Percentiles rank a stretch among this genome's conserved stretches.
phyloP scores from a whole-genome alignment of 2,329 filamentous ascomycete genomes.

The Trichoderma gracile region DNA sequence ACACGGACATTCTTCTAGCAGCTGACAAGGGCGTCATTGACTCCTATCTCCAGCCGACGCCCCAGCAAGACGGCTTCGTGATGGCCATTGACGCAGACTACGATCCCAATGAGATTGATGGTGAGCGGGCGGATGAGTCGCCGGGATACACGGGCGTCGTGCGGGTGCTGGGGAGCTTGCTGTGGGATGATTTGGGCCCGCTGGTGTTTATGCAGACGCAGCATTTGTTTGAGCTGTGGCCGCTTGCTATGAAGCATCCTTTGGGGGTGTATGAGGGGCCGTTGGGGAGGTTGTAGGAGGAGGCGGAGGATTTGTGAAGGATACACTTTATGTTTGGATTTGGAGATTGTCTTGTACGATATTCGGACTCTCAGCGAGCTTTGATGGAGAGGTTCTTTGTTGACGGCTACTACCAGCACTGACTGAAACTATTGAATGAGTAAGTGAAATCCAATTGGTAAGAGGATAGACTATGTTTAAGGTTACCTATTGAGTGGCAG shows the following conservation, averaged over 20 bases:
- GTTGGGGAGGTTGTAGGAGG: not conserved
- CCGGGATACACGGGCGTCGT: slow-evolving; percentile 31
- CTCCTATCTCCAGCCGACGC: slow-evolving; percentile 31
- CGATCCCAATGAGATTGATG: not conserved
- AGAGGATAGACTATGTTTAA: not conserved
- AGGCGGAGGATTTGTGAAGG: not conserved
- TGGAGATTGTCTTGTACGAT: too few species aligned
- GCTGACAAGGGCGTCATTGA: slow-evolving; percentile 33
- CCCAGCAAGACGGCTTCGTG: slow-evolving; percentile 28
- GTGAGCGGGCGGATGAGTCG: not conserved
- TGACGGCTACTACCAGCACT: too few species aligned
- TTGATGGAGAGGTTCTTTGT: too few species aligned
- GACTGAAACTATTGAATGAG: too few species aligned
- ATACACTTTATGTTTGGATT: too few species aligned
- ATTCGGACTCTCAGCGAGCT: too few species aligned
- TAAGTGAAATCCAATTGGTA: not conserved
- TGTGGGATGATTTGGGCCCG: slow-evolving; percentile 33
- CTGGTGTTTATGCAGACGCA: slow-evolving; percentile 28
- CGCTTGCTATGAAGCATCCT: slow-evolving; percentile 30
- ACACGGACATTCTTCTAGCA: slow-evolving; percentile 27
- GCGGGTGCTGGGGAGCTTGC: slow-evolving; percentile 30
- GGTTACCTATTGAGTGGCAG: not conserved
- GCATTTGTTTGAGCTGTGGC: slow-evolving; percentile 30
- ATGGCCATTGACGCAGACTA: slow-evolving; percentile 27
- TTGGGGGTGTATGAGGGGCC: slow-evolving; percentile 29